Evolutionary conservation across 495 filamentous ascomycete genomes (phyloP).

Genomic region (Trichoderma virens): DNA sequence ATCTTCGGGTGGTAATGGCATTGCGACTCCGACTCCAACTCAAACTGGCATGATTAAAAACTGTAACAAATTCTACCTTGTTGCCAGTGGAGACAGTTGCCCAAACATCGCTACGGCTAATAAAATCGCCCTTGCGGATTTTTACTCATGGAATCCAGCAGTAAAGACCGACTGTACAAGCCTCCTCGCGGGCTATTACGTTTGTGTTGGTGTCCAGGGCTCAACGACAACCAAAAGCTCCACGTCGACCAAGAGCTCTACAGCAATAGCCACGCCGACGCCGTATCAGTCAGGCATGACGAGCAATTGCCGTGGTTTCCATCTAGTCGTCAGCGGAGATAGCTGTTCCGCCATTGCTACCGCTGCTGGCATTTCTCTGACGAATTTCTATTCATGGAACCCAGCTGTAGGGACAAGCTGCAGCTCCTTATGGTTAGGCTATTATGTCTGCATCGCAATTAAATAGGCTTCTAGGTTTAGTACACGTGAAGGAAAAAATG

Average conservation of each 20-base stretch:
- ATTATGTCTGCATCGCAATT: too few species aligned
- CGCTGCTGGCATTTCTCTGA: neutral
- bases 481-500: too few species aligned
- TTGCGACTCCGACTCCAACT: conserved; percentile 16
- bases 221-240: neutral
- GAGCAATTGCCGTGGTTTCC: conserved; percentile 16
- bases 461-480: too few species aligned
- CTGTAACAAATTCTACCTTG: conserved; percentile 19
- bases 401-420: neutral
- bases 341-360: neutral
- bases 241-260: conserved; percentile 6
- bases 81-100: conserved; percentile 11
- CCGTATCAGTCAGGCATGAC: conserved; percentile 18
- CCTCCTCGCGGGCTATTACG: neutral
- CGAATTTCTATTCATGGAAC: neutral
- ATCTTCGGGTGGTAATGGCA: neutral
- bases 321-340: conserved; percentile 14
- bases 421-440: too few species aligned
- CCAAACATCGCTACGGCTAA: neutral
- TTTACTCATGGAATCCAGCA: neutral
- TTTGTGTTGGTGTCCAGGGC: neutral
- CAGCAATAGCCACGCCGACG: conserved; percentile 12
- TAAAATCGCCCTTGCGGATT: neutral
- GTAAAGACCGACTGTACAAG: neutral
- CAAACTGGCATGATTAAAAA: conserved; percentile 15